A percentile compares a stretch with the other conserved stretches of the same genome.
Evolutionary conservation across 2,329 filamentous ascomycete species (phyloP).

Genomic region (Nigrospora osmanthi): DNA sequence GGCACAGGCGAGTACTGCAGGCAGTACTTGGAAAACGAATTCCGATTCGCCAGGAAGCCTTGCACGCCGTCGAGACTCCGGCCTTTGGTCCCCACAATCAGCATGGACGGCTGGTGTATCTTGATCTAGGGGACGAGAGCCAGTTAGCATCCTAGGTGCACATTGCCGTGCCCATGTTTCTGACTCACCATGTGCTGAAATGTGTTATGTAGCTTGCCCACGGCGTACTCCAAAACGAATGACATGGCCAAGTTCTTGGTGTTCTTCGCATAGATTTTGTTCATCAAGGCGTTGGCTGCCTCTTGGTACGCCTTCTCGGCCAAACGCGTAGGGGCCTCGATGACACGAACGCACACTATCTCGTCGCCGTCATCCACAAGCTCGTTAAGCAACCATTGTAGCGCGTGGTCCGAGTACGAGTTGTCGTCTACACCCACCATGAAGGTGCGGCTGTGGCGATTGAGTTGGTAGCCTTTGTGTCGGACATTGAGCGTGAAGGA

Average conservation of each 20-base stretch:
- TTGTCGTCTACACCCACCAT: conserved; percentile 89
- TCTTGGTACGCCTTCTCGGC: conserved; percentile 64
- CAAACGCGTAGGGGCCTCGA: conserved; percentile 71
- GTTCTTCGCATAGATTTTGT: conserved; percentile 73
- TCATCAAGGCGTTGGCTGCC: conserved; percentile 68
- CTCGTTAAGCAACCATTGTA: conserved; percentile 89
- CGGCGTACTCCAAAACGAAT: conserved; percentile 76
- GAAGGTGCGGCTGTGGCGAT: conserved; percentile 76
- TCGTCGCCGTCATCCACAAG: conserved; percentile 91
- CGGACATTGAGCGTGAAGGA: conserved; percentile 79
- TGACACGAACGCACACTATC: conserved; percentile 80
- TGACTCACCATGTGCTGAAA: conserved; percentile 77
- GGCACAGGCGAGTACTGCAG: conserved; percentile 89
- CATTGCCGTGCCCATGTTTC: too few relatives aligned
- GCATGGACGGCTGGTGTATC: conserved; percentile 83
- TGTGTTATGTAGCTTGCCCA: conserved; percentile 83
- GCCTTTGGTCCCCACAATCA: conserved; percentile 84
- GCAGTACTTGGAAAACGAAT: conserved; percentile 90
- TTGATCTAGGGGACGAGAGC: conserved; percentile 54
- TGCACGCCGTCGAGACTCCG: conserved; percentile 80
- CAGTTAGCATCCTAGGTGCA: not conserved
- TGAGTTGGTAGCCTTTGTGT: conserved; percentile 78
- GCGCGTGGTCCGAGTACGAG: conserved; percentile 82
- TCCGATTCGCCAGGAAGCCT: conserved; percentile 67
- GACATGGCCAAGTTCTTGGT: conserved; percentile 73